Percentiles rank a stretch among this genome's conserved stretches.
Conservation (phyloP, 106 monocot species). For the Triglochin maritima region DNA sequence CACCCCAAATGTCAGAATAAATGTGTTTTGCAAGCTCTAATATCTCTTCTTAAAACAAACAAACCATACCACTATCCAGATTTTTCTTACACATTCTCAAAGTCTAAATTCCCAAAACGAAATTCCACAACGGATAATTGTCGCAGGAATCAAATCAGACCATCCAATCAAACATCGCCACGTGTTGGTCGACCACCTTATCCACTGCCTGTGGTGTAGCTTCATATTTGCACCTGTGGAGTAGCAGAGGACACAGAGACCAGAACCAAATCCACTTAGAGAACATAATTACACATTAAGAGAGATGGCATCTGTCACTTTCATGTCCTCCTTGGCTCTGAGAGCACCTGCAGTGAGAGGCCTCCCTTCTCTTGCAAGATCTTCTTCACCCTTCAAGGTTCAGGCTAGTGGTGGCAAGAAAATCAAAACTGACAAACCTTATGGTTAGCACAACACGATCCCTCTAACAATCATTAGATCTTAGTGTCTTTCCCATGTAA, state of each 20-base stretch:
- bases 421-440: constrained; percentile 65
- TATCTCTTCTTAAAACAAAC: too few species aligned
- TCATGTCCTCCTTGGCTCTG: constrained; percentile 23
- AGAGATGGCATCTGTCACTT: constrained; percentile 8
- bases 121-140: neutral
- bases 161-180: neutral
- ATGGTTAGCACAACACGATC: constrained; percentile 26
- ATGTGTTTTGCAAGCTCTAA: too few species aligned
- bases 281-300: neutral
- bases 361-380: constrained; percentile 46
- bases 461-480: too few species aligned
- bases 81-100: too few species aligned
- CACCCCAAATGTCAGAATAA: too few species aligned
- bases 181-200: neutral
- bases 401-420: constrained; percentile 53
- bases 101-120: neutral
- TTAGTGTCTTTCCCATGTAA: too few species aligned
- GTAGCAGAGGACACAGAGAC: constrained; percentile 2
- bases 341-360: constrained; percentile 21
- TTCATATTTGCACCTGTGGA: neutral
- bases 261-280: neutral
- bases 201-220: neutral
- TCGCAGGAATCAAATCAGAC: neutral
- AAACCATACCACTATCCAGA: too few species aligned
- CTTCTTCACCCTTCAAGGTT: constrained; percentile 38